Base-by-base conservation (phyloP, 371 early-diverging fungal genomes). In the Sporodiniella umbellata region DNA sequence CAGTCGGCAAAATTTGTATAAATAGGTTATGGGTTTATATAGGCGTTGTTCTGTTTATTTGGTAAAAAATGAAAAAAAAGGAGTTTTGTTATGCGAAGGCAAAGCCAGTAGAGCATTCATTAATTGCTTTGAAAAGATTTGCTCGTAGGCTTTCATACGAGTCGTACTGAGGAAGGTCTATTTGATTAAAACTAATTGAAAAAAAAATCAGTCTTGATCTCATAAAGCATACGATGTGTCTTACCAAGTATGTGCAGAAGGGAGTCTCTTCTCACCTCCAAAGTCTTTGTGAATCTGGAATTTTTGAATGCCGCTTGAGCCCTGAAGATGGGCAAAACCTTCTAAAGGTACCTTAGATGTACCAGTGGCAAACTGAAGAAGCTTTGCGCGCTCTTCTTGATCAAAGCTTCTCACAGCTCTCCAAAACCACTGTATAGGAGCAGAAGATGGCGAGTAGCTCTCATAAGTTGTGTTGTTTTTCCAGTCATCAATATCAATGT, bases 401-500 rank as follows among this genome's bases (percentile, higher is more conserved):
- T 90, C 89, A 70, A 98, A 96, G 56, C 92, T 89, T n/a, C 98
- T 85, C 10, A 99, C 98, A 0, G 95, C 96, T 25, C 97, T 79
- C 99, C 99, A 99, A 82, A 99, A 99, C 97, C 98, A 96, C 67
- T 95, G 94, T 40, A 99, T 86, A 58, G 93, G 96, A 12, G 93
- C 89, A 5, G 92, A 89, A 19, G 88, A 74, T 4, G 80, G 56
- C 10, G 89, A 82, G 71, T 96, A 99, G 43, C 93, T 85, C 56
- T 90, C 85, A 66, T 99, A 99, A 56, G 88, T 94, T 1, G 99
- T 95, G 71, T 97, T 92, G 72, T 96, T 97, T 64, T 90, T 93
- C 99, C 99, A 99, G 68, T 99, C 99, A 58, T 99, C 99, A 44
- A 98, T 84, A 68, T 99, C 98, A 55, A 99, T 94, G 52, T 99